These are phyloP conservation scores for Exophiala oligosperma DNA, from an alignment of 2,329 filamentous ascomycete species.

Conservation along the genomic window DNA sequence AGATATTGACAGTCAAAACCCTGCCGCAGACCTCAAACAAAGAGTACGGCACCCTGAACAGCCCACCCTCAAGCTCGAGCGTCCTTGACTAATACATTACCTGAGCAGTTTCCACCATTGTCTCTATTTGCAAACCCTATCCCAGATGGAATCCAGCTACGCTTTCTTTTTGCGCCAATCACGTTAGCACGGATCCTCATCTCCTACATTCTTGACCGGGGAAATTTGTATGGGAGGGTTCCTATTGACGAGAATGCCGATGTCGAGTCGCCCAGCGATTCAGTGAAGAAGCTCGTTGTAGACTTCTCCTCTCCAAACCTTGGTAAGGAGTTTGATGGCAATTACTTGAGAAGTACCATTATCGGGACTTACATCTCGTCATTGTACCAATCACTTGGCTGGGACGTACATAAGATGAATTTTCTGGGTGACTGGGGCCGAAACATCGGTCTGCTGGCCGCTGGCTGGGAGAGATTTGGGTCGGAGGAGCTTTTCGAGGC, in stretches of 20 bases:
- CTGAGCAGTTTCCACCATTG: slow-evolving; percentile 64
- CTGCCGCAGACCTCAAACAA: slow-evolving; percentile 53
- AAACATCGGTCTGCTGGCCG: slow-evolving; percentile 61
- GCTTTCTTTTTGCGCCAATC: slow-evolving; percentile 76
- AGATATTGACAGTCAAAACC: slow-evolving; percentile 64
- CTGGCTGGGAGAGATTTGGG: slow-evolving; percentile 75
- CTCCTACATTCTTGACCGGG: slow-evolving; percentile 66
- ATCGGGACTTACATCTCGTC: slow-evolving; percentile 73
- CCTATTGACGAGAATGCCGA: slow-evolving; percentile 61
- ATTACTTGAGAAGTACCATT: slow-evolving; percentile 74
- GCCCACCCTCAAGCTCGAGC: neutral
- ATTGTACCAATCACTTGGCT: slow-evolving; percentile 66
- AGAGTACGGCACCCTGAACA: slow-evolving; percentile 3
- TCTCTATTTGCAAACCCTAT: slow-evolving; percentile 71
- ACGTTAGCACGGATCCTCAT: slow-evolving; percentile 67
- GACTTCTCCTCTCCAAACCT: slow-evolving; percentile 88
- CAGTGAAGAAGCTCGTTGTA: slow-evolving; percentile 68
- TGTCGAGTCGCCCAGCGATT: slow-evolving; percentile 57
- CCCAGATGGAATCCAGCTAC: slow-evolving; percentile 67
- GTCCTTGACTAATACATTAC: neutral
- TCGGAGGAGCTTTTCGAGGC: slow-evolving; percentile 67
- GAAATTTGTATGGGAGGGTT: slow-evolving; percentile 65
- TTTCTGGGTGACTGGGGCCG: slow-evolving; percentile 76
- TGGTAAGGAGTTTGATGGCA: slow-evolving; percentile 77
- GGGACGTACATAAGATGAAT: slow-evolving; percentile 71